Percentiles rank a stretch among this genome's conserved stretches.
These are phyloP conservation scores for Candida albicans DNA, from an alignment of 1,139 yeast species.

Conservation along the genomic window DNA sequence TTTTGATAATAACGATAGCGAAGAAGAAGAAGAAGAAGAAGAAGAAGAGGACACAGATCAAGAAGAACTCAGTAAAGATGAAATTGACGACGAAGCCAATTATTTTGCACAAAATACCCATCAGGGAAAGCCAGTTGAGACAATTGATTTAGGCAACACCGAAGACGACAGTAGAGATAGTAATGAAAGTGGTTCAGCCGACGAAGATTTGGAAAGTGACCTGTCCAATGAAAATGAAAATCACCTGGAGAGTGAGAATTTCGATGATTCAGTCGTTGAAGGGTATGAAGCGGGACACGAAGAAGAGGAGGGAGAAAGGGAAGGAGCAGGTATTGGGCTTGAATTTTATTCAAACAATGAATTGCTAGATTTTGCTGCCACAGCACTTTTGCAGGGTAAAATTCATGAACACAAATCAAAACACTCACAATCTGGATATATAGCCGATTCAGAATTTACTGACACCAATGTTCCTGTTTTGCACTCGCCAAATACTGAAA, in stretches of 20 bases:
- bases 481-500: slow-evolving; percentile 5
- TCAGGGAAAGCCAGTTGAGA: neutral
- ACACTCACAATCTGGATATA: slow-evolving; percentile 18
- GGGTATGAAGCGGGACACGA: slow-evolving; percentile 22
- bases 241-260: neutral
- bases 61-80: neutral
- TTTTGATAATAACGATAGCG: slow-evolving; percentile 1
- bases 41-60: slow-evolving; percentile 2
- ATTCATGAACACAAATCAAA: slow-evolving; percentile 8
- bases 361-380: slow-evolving; percentile 15
- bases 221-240: neutral
- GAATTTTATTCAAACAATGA: slow-evolving; percentile 12
- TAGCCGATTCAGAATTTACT: slow-evolving; percentile 23
- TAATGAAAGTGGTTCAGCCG: slow-evolving; percentile 17
- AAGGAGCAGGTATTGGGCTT: slow-evolving; percentile 12
- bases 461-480: slow-evolving; percentile 11
- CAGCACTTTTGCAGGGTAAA: slow-evolving; percentile 13
- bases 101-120: neutral
- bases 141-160: neutral
- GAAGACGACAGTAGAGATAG: slow-evolving; percentile 5
- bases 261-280: slow-evolving; percentile 11
- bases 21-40: slow-evolving; percentile 5
- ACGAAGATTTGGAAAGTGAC: slow-evolving; percentile 14
- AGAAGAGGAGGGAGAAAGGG: slow-evolving; percentile 12
- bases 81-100: slow-evolving; percentile 1